Evolutionary conservation across 2,329 filamentous ascomycete genomes (phyloP), one percentile per base, ranked within the genome.

Genomic region (Peltaster fructicola): DNA sequence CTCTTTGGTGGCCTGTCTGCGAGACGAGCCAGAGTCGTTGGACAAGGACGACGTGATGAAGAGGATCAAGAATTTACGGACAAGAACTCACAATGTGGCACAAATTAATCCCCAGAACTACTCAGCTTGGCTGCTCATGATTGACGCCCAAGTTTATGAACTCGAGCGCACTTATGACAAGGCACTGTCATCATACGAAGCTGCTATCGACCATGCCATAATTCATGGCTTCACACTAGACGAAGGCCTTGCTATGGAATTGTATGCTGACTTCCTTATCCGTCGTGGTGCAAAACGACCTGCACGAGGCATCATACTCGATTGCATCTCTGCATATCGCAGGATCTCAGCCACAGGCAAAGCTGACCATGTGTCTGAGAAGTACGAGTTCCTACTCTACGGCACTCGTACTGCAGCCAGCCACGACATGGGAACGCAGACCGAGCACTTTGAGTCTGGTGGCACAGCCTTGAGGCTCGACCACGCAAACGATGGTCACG

Each of bases 231-330:
- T 77, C 33, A 41, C 63, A 3, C 64, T 81, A 24, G 77, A 84
- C 31, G 74, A 82, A 45, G 77, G 73, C 0, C 56, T 81, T 2
- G 67, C 69, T 9, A 74, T 76, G 40, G 77, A 79, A 42, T 56
- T 82, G 15, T 74, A 82, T 54, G 75, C 70, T 2, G 73, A 73
- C 7, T 73, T 70, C 42, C 68, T 81, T 32, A 57, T 78, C 26
- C 60, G 76, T 8, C 60, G 64, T 32, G 63, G 65, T 8, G 71
- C 74, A 3, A 61, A 68, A 18, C 57, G 78, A 32, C 73, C 74
- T 17, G 78, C 77, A 14, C 64, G 72, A 26, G 63, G 69, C n/a
- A 64, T 73, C 1, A 52, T 84, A 9, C 61, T 65, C 15, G 76
- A 82, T 33, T 65, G 71, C 3, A 59, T 79, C 10, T 62, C 65